These are phyloP conservation scores for Penicillium cosmopolitanum DNA, from an alignment of 495 filamentous ascomycete genomes.

Conservation along the genomic window DNA sequence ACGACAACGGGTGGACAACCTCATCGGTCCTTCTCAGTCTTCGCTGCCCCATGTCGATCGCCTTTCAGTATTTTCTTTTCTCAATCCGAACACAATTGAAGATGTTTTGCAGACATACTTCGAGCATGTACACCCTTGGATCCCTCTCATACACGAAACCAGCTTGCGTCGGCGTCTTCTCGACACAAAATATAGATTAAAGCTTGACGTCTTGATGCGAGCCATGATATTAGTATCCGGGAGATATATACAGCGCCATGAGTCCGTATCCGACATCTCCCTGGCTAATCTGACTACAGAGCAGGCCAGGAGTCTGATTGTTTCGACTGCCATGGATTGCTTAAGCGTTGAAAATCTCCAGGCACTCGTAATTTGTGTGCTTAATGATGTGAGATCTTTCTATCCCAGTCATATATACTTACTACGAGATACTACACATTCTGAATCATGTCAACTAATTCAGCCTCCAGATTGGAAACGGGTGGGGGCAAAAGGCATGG, in stretches of 20 bases:
- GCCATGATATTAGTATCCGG: conserved; percentile 6
- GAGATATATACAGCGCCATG: conserved; percentile 6
- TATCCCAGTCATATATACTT: background rate
- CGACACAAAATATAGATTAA: conserved; percentile 3
- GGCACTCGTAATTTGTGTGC: conserved; percentile 36
- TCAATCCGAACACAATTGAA: conserved; percentile 8
- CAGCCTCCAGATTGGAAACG: conserved; percentile 29
- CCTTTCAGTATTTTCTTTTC: conserved; percentile 7
- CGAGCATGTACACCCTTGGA: conserved; percentile 38
- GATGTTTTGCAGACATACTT: conserved; percentile 29
- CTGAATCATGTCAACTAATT: conserved; percentile 2
- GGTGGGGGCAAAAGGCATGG: conserved; percentile 34
- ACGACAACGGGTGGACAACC: background rate
- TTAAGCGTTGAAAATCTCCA: conserved; percentile 41
- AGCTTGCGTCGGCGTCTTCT: conserved; percentile 28
- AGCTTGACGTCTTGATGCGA: conserved; percentile 8
- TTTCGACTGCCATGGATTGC: conserved; percentile 34
- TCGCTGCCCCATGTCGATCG: background rate
- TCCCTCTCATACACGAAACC: conserved; percentile 39
- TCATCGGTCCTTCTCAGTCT: background rate
- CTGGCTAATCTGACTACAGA: background rate
- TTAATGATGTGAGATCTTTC: conserved; percentile 24
- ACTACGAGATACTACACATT: background rate
- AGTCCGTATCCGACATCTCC: conserved; percentile 1
- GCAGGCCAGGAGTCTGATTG: conserved; percentile 21